phyloP scores from a whole-genome alignment of 352 stramenopile genomes.

The Phytophthora pini region DNA sequence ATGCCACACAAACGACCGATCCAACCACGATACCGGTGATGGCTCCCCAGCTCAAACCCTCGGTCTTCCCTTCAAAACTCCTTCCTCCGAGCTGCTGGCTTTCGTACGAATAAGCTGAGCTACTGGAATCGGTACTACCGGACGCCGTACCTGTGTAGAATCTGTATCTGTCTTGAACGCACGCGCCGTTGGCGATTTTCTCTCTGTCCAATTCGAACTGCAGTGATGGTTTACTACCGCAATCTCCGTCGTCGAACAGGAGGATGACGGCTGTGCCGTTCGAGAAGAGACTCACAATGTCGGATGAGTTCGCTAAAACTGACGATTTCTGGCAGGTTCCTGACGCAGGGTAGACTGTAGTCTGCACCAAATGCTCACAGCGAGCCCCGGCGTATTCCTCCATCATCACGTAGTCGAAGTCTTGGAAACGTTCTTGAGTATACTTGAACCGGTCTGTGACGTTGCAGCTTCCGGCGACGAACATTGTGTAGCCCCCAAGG shows the following conservation, averaged over 20 bases:
- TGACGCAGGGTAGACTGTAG: constrained; percentile 36
- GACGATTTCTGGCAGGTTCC: constrained; percentile 38
- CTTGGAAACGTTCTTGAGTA: constrained; percentile 27
- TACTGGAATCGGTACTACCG: constrained; percentile 10
- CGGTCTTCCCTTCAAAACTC: neutral
- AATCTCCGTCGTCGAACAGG: constrained; percentile 31
- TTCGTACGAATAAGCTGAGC: constrained; percentile 22
- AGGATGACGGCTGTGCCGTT: constrained; percentile 29
- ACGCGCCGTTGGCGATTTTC: constrained; percentile 22
- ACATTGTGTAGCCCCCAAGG: constrained; percentile 32
- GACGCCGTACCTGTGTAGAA: constrained; percentile 30
- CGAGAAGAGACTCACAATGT: constrained; percentile 33
- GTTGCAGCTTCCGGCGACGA: constrained; percentile 32
- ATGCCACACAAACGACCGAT: constrained; percentile 19
- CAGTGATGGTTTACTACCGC: constrained; percentile 16
- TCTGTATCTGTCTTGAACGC: constrained; percentile 32
- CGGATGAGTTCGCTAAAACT: constrained; percentile 23
- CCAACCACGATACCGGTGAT: constrained; percentile 29
- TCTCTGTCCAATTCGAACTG: constrained; percentile 20
- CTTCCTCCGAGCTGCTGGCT: constrained; percentile 9
- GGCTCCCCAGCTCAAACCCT: constrained; percentile 6
- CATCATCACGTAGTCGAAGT: constrained; percentile 42
- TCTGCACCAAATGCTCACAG: constrained; percentile 32
- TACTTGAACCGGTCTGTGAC: constrained; percentile 39
- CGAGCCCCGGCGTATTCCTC: constrained; percentile 29